Percentiles rank a stretch among this genome's conserved stretches.
Conservation (phyloP, 352 stramenopile species). For the Phytopythium sindhum region DNA sequence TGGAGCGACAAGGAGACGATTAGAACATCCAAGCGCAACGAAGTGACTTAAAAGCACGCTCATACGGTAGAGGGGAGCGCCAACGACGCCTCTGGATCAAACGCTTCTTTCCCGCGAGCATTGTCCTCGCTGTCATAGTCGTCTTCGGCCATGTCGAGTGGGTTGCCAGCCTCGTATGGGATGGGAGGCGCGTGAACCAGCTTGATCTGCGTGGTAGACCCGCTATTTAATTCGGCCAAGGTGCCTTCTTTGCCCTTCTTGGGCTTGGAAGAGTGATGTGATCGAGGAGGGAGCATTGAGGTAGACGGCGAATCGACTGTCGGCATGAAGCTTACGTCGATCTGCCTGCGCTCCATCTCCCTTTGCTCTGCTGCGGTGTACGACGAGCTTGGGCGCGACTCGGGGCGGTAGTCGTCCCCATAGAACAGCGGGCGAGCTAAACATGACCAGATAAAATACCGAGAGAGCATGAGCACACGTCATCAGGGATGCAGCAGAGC, state of each 20-base stretch:
- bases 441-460: not conserved
- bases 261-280: constrained; percentile 4
- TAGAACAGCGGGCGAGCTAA: constrained; percentile 56
- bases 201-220: constrained; percentile 24
- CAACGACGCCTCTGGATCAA: constrained; percentile 44
- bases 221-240: not conserved
- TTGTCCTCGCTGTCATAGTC: constrained; percentile 5
- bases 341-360: constrained; percentile 29
- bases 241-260: not conserved
- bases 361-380: constrained; percentile 46
- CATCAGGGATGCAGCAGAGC: not conserved
- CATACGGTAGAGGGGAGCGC: constrained; percentile 45
- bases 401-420: constrained; percentile 72
- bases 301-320: constrained; percentile 5
- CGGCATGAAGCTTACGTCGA: constrained; percentile 6
- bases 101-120: constrained; percentile 9
- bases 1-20: constrained; percentile 1
- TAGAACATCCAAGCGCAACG: not conserved
- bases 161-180: constrained; percentile 13
- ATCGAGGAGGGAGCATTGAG: constrained; percentile 15
- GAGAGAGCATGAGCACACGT: not conserved
- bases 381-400: constrained; percentile 64
- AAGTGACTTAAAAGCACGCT: not conserved
- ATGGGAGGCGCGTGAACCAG: constrained; percentile 41
- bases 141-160: not conserved